These are phyloP conservation scores for Botrytis pseudocinerea DNA, from an alignment of 2,329 filamentous ascomycete species.

Conservation along the genomic window DNA sequence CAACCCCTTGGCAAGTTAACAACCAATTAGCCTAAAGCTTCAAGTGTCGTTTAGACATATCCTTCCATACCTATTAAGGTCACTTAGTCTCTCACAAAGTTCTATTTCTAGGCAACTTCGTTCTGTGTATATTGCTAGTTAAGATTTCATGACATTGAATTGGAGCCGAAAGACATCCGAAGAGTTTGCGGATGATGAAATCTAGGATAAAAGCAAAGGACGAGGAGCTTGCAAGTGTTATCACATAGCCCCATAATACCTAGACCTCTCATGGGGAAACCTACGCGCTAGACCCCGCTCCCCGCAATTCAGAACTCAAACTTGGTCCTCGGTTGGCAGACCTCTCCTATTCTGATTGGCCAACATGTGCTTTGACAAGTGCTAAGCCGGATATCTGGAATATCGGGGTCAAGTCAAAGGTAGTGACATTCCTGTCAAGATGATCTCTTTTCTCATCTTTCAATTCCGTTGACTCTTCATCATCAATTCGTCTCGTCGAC, in stretches of 20 bases:
- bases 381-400: slow-evolving; percentile 7
- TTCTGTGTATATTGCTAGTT: neutral
- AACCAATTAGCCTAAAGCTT: neutral
- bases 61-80: neutral
- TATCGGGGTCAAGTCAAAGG: neutral
- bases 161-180: neutral
- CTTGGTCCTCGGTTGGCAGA: neutral
- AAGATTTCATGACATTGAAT: too few relatives aligned
- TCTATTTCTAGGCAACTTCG: neutral
- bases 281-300: slow-evolving; percentile 7
- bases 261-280: neutral
- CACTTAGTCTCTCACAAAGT: neutral
- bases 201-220: neutral
- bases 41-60: neutral
- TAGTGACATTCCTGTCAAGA: neutral
- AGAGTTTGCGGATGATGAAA: neutral
- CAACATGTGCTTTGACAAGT: neutral
- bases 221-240: neutral
- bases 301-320: slow-evolving; percentile 4
- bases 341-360: neutral
- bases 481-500: neutral
- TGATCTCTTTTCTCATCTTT: neutral
- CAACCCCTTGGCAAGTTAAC: neutral
- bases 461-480: neutral
- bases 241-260: neutral